Conservation (phyloP, 169 alveolate species). For the Babesia bovis region DNA sequence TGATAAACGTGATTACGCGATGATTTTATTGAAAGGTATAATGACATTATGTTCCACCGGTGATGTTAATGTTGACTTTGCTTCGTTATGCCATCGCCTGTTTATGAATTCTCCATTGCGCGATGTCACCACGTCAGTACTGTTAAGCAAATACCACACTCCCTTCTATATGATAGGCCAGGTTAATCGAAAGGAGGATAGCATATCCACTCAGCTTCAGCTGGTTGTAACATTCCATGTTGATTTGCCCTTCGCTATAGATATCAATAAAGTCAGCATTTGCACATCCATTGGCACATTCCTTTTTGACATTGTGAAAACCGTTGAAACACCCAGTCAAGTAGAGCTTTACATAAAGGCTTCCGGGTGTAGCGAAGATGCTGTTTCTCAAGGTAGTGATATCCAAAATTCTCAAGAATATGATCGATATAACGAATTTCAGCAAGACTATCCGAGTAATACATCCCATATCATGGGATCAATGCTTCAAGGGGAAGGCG, state of each 20-base stretch:
- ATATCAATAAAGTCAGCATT: conserved; percentile 16
- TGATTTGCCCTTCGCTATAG: conserved; percentile 37
- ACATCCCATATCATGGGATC: too few species aligned
- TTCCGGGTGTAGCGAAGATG: background rate
- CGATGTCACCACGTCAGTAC: conserved; percentile 1
- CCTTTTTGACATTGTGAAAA: conserved; percentile 25
- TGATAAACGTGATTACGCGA: conserved; percentile 10
- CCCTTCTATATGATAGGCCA: conserved; percentile 35
- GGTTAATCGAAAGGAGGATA: background rate
- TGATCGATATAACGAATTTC: background rate
- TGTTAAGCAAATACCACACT: conserved; percentile 40
- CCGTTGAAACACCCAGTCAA: background rate
- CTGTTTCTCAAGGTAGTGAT: background rate
- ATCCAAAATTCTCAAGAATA: background rate
- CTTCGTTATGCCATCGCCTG: background rate
- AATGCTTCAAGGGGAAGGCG: background rate
- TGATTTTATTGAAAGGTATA: conserved; percentile 13
- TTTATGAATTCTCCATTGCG: background rate
- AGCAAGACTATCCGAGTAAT: background rate
- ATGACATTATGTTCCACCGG: conserved; percentile 10
- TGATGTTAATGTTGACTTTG: background rate
- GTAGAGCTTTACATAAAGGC: conserved; percentile 27
- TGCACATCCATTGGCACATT: conserved; percentile 56
- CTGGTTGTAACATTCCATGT: conserved; percentile 27
- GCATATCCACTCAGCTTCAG: conserved; percentile 14